phyloP scores from a whole-genome alignment of 805 yeast species.

The Saccharomycopsis lassenensis region DNA sequence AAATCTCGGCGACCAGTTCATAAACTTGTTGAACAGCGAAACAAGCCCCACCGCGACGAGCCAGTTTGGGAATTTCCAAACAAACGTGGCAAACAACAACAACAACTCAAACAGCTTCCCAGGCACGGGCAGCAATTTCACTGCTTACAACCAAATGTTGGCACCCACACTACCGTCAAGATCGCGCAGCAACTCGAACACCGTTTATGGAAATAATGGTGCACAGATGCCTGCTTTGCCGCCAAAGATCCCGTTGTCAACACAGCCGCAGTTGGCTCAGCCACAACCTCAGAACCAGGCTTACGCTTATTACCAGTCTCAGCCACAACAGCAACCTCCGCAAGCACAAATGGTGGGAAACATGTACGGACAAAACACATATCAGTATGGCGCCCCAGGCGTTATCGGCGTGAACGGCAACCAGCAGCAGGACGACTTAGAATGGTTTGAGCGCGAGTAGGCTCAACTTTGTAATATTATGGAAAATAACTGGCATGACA shows the following conservation, averaged over 20 bases:
- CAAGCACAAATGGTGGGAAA: slow-evolving; percentile 1
- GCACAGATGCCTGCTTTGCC: neutral
- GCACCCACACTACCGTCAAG: neutral
- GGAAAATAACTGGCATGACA: no score
- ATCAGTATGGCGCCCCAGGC: neutral
- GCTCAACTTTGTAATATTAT: no score
- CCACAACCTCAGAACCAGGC: neutral
- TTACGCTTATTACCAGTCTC: neutral
- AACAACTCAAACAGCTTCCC: neutral
- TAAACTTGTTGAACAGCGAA: slow-evolving; percentile 28
- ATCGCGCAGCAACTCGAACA: neutral
- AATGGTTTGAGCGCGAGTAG: slow-evolving; percentile 18
- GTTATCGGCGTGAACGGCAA: neutral
- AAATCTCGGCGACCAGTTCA: slow-evolving; percentile 10
- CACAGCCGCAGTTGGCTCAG: no score
- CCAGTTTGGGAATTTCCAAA: slow-evolving; percentile 27
- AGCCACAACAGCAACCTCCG: slow-evolving; percentile 7
- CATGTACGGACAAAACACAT: neutral
- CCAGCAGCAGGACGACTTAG: slow-evolving; percentile 14
- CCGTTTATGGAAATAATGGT: neutral
- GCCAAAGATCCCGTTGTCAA: slow-evolving; percentile 3
- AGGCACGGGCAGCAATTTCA: neutral
- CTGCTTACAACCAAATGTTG: neutral
- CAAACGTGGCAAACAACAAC: neutral
- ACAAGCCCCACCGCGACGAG: slow-evolving; percentile 29